Conservation (phyloP, 2,329 filamentous ascomycete species). For the Aspergillus versicolor region DNA sequence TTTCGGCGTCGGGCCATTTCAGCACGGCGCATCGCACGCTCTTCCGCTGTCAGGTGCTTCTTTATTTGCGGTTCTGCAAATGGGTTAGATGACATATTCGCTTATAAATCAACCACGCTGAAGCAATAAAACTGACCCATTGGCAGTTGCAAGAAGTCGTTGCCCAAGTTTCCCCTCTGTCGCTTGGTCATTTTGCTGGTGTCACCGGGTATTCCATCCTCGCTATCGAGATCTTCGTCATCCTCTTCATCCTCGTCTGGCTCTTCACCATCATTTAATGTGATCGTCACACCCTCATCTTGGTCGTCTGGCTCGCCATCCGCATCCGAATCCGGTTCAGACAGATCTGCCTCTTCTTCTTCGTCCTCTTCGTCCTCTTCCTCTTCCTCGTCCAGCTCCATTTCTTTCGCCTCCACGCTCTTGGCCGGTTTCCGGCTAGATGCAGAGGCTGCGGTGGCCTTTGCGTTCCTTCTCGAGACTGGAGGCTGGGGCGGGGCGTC, state of each 20-base stretch:
- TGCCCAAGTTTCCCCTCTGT: constrained; percentile 61
- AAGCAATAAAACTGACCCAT: constrained; percentile 46
- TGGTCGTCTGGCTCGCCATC: constrained; percentile 51
- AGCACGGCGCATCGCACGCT: constrained; percentile 69
- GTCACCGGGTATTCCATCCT: constrained; percentile 50
- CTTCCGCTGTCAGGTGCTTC: constrained; percentile 70
- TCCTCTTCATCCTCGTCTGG: constrained; percentile 43
- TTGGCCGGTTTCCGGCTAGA: constrained; percentile 35
- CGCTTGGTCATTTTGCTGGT: constrained; percentile 66
- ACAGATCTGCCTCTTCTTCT: constrained; percentile 42
- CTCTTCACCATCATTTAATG: constrained; percentile 35
- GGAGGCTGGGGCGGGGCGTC: constrained; percentile 42
- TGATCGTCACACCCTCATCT: constrained; percentile 46
- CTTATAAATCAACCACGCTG: neutral
- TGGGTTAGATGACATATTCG: constrained; percentile 14
- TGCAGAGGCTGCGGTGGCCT: constrained; percentile 27
- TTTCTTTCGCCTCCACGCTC: constrained; percentile 49
- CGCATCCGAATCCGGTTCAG: constrained; percentile 47
- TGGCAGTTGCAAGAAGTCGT: constrained; percentile 53
- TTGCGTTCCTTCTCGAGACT: constrained; percentile 36
- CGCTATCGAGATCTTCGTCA: constrained; percentile 44
- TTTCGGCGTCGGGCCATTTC: constrained; percentile 74
- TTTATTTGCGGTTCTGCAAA: constrained; percentile 65
- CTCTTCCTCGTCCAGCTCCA: constrained; percentile 39
- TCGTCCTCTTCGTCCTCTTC: constrained; percentile 30